phyloP scores from a whole-genome alignment of 1,284 basidiomycete species.

The Schizophyllum amplum region DNA sequence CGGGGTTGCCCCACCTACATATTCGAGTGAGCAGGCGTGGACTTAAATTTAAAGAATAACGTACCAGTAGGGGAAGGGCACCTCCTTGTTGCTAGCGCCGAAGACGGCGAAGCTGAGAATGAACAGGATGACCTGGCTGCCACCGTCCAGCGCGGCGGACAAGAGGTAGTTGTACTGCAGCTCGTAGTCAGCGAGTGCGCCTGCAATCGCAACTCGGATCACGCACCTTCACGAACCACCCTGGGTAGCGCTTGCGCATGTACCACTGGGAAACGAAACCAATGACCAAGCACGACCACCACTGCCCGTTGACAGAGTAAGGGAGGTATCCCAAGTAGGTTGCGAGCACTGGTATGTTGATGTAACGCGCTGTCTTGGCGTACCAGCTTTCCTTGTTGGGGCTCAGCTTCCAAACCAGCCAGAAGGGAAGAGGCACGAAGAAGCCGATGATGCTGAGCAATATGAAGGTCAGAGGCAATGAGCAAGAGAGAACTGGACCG shows the following conservation, averaged over 20 bases:
- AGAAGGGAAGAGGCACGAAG: conserved; percentile 42
- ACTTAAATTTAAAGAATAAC: neutral
- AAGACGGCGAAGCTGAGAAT: conserved; percentile 58
- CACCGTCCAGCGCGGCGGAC: conserved; percentile 38
- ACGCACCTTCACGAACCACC: conserved; percentile 41
- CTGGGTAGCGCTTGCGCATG: conserved; percentile 34
- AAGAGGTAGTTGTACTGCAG: conserved; percentile 35
- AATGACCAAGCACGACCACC: conserved; percentile 41
- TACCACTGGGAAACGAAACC: conserved; percentile 41
- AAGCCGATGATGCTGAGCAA: conserved; percentile 32
- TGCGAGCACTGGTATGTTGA: conserved; percentile 42
- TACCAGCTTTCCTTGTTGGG: conserved; percentile 22
- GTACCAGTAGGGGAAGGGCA: conserved; percentile 45
- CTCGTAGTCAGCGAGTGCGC: neutral
- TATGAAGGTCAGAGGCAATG: neutral
- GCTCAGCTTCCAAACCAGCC: conserved; percentile 31
- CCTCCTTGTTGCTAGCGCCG: conserved; percentile 48
- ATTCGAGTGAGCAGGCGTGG: neutral
- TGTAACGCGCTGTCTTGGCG: conserved; percentile 30
- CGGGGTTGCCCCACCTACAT: conserved; percentile 16
- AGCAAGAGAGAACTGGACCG: neutral
- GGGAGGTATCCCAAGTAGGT: conserved; percentile 46
- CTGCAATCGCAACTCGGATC: too few relatives aligned
- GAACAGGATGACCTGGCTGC: conserved; percentile 38
- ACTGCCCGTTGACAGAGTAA: conserved; percentile 48